Evolutionary conservation across 192 early-diverging fungal genomes (phyloP), one percentile per base, ranked within the genome.

Genomic region (Dissophora globulifera): DNA sequence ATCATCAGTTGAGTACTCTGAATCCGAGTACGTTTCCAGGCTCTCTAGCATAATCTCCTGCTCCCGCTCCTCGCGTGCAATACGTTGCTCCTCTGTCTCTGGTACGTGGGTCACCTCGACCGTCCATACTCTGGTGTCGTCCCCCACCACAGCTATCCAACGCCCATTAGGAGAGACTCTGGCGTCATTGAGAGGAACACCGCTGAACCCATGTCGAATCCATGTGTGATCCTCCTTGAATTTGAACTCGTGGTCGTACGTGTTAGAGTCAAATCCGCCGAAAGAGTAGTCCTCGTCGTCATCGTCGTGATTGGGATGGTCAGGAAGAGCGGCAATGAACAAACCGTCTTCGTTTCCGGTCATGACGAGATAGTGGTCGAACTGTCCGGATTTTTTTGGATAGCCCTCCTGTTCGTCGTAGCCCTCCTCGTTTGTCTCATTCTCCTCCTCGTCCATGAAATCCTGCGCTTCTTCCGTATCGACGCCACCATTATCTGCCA

Each of bases 101-200:
- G 62, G 56, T 1, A 47, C 51, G 48, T 75, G 71, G 10, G 33
- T 54, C 9, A 84, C 57, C 40, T 79, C 53, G 16, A 79, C 50
- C 17, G 65, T 50, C 53, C 68, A 82, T 4, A 84, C 49, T 38
- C 45, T 58, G 12, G 62, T 30, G 35, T 66, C 57, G 48, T 85
- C 84, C 20, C 82, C 81, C 2, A 85, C 84, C 20, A 76, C 79
- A 3, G 78, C 82, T 25, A 85, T 71, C 40, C 64, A 60, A 4
- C 63, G 63, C 20, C 84, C 84, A 30, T 82, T 65, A 2, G 84
- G 84, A 20, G 78, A 81, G 38, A 75, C 78, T 38, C 58, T 67
- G 53, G 82, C 81, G 41, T 85, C 82, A 42, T 85, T 85, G 65
- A 85, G 64, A 1, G 60, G 29, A 17, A 59, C 67, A 1, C 50